Conservation (phyloP, 2,329 filamentous ascomycete genomes). For the Blastomyces percursus region DNA sequence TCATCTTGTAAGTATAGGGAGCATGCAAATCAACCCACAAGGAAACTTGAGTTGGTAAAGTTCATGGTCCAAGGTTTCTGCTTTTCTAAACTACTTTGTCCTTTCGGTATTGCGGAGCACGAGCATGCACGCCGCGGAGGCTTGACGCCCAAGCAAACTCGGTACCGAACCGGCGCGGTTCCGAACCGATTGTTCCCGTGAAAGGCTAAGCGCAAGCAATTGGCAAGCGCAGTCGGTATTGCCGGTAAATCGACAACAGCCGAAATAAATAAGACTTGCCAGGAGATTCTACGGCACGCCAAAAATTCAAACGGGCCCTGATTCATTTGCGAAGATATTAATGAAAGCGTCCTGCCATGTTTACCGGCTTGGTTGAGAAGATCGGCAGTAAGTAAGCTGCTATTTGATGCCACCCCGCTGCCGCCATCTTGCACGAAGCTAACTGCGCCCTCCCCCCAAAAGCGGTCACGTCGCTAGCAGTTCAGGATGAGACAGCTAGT, state of each 20-base stretch:
- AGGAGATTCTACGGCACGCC: not conserved
- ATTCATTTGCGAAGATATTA: not conserved
- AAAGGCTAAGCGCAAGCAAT: not conserved
- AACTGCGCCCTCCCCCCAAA: not conserved
- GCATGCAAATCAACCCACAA: not conserved
- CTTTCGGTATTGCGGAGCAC: not conserved
- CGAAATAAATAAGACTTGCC: not conserved
- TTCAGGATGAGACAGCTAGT: slow-evolving; percentile 60
- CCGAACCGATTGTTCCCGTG: not conserved
- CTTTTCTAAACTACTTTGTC: not conserved
- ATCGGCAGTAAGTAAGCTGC: slow-evolving; percentile 63
- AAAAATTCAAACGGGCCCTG: not conserved
- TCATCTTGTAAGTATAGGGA: slow-evolving; percentile 5
- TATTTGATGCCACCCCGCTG: not conserved
- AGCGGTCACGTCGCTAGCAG: slow-evolving; percentile 70
- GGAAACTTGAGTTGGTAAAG: not conserved
- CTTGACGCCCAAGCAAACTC: not conserved
- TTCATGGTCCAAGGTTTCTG: not conserved
- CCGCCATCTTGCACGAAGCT: slow-evolving; percentile 10
- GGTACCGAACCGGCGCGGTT: too few species aligned
- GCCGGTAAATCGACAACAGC: not conserved
- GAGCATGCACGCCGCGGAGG: too few species aligned
- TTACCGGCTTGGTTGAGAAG: slow-evolving; percentile 87
- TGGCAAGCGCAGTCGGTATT: not conserved
- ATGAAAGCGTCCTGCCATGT: slow-evolving; percentile 52